Evolutionary conservation across 2,329 filamentous ascomycete genomes (phyloP).

Genomic region (Monilinia fructicola): DNA sequence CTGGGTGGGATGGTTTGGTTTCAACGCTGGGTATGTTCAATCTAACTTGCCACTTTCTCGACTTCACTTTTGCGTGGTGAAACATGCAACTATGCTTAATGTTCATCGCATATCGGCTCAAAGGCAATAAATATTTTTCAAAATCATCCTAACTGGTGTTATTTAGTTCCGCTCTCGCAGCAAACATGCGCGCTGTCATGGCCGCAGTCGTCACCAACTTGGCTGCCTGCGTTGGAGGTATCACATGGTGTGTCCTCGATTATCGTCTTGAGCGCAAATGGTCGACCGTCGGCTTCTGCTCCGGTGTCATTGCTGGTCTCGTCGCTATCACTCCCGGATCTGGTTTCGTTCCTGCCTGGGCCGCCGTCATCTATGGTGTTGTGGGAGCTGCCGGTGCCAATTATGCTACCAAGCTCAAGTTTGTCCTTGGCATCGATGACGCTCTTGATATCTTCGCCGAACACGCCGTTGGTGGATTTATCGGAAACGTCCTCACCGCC

Average conservation of each 20-base stretch:
- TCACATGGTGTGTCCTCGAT: constrained; percentile 87
- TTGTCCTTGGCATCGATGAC: constrained; percentile 76
- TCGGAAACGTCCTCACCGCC: constrained; percentile 76
- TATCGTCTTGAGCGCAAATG: constrained; percentile 88
- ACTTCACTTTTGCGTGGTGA: constrained; percentile 4
- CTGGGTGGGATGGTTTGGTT: constrained; percentile 95
- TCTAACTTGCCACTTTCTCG: not conserved
- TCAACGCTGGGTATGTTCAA: constrained; percentile 68
- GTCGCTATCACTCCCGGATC: constrained; percentile 88
- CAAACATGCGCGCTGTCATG: constrained; percentile 83
- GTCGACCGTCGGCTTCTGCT: constrained; percentile 92
- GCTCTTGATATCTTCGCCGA: constrained; percentile 87
- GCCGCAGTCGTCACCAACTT: constrained; percentile 84
- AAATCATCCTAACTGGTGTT: not conserved
- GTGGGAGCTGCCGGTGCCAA: constrained; percentile 78
- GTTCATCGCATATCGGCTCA: constrained; percentile 10
- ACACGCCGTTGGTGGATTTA: constrained; percentile 73
- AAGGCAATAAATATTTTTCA: not conserved
- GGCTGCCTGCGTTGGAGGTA: constrained; percentile 77
- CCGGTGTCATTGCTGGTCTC: constrained; percentile 81
- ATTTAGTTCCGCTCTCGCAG: constrained; percentile 63
- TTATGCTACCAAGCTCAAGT: constrained; percentile 90
- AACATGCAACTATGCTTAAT: constrained; percentile 1
- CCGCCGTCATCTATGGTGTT: constrained; percentile 75
- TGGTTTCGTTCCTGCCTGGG: constrained; percentile 80